Evolutionary conservation across 768 basidiomycete species (phyloP), one percentile per base, ranked within the genome.

Genomic region (Leccinum variicolor): DNA sequence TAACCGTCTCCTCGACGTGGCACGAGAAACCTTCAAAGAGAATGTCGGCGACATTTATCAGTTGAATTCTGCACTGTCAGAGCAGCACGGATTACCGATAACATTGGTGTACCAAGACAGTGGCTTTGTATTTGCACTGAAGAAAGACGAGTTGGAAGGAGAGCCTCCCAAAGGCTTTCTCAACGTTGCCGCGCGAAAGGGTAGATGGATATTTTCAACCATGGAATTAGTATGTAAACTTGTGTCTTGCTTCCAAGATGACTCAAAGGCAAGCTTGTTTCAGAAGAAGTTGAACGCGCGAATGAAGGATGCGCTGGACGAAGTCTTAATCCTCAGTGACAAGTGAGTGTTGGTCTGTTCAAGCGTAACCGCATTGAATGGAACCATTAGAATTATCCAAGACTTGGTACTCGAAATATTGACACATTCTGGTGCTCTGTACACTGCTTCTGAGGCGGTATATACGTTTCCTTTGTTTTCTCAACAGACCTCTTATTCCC

Each of bases 11-110:
- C 85, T 99, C 29, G 96, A 98, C 62, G 93, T 98, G 7, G 97
- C 96, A 2, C 83, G 97, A 3, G 93, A 93, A 70, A 95, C 95
- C 0, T 98, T 88, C 76, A 92, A 89, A 64, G 95, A 99, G 71
- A 96, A 96, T 62, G 81, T 96, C 46, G 82, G 84, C 15, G 96
- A 99, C 66, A 92, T 97, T 53, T 85, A 86, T 60, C 80, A 86
- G 53, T 75, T 94, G 34, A 83, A 83, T 58, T 75, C 77, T 15
- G 75, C 74, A 0, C 73, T 93, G 14, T 76, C 84, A 0, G 83
- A 89, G 58, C 75, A 82, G 58, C 81, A 91, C 62, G 77, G 78
- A 4, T 73, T 94, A 2, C 87, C 89, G 0, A 66, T 94, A 21
- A 76, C 80, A 7, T 73, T 92, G 10, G 73, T 84, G 5, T 91